These are phyloP conservation scores for Monilinia fructigena DNA, from an alignment of 2,329 filamentous ascomycete species.

Conservation along the genomic window DNA sequence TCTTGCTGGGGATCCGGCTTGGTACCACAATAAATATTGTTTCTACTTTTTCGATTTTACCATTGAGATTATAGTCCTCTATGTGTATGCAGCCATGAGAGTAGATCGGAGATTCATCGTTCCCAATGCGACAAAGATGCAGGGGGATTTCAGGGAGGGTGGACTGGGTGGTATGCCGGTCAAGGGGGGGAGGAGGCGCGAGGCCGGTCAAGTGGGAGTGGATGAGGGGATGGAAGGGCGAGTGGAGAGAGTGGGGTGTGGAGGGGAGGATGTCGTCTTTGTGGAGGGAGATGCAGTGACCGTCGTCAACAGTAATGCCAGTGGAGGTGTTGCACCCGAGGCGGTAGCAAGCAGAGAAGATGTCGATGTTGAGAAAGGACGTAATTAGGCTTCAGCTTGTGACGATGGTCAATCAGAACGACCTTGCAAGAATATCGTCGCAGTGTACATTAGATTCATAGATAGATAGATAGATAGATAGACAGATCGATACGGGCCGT, in stretches of 20 bases:
- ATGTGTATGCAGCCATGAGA: conserved; percentile 63
- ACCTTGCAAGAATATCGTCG: neutral
- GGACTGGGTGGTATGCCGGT: neutral
- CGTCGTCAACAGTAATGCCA: neutral
- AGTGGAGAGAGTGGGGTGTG: conserved; percentile 14
- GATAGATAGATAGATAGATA: conserved; percentile 2
- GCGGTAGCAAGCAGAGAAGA: neutral
- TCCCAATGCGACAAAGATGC: conserved; percentile 63
- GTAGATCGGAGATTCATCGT: conserved; percentile 75
- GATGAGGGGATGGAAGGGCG: conserved; percentile 17
- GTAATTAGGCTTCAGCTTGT: neutral
- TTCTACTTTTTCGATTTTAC: conserved; percentile 79
- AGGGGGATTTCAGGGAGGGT: conserved; percentile 45
- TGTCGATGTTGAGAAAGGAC: neutral
- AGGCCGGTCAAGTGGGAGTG: conserved; percentile 5
- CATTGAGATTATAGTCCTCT: conserved; percentile 70
- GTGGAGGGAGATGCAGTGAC: neutral
- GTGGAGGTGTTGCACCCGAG: neutral
- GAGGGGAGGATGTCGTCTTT: conserved; percentile 9
- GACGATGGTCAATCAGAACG: neutral
- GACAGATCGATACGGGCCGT: neutral
- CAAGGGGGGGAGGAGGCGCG: neutral
- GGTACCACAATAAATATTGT: conserved; percentile 57
- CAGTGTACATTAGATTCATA: neutral
- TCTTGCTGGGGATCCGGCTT: conserved; percentile 20